phyloP scores from a whole-genome alignment of 139 green algal genomes.

The Chlamydomonas applanata region DNA sequence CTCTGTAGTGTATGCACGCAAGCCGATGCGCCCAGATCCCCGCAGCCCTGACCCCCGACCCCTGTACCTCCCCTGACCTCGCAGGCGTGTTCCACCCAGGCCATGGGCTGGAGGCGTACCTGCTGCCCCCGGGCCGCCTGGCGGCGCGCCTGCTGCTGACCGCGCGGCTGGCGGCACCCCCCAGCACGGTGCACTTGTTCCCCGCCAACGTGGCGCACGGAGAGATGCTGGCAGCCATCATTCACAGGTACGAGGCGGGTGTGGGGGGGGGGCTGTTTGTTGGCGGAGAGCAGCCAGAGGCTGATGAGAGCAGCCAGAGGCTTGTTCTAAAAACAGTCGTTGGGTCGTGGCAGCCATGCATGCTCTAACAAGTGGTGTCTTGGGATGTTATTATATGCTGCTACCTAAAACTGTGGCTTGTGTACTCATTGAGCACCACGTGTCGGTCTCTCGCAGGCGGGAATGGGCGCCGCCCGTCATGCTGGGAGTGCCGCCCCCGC shows the following conservation, averaged over 20 bases:
- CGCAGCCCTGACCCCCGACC: neutral
- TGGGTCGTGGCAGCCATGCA: no score
- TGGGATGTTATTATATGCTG: no score
- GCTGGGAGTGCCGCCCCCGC: neutral
- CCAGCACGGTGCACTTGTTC: conserved; percentile 27
- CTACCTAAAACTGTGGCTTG: no score
- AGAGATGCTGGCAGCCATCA: conserved; percentile 51
- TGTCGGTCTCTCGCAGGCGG: no score
- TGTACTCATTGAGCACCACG: no score
- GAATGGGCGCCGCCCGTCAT: no score
- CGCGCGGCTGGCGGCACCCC: conserved; percentile 19
- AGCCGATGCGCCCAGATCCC: neutral
- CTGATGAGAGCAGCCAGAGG: no score
- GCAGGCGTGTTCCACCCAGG: conserved; percentile 34
- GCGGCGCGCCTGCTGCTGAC: conserved; percentile 44
- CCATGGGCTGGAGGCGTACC: conserved; percentile 43
- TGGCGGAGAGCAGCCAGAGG: no score
- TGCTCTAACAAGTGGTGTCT: neutral
- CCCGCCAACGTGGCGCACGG: conserved; percentile 21
- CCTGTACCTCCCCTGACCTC: neutral
- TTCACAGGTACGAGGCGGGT: conserved; percentile 33
- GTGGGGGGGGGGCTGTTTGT: no score
- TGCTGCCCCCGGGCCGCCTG: conserved; percentile 35
- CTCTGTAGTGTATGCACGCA: conserved; percentile 9
- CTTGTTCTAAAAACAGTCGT: no score